phyloP scores from a whole-genome alignment of 2,329 filamentous ascomycete genomes.

The Phialocephala subalpina region DNA sequence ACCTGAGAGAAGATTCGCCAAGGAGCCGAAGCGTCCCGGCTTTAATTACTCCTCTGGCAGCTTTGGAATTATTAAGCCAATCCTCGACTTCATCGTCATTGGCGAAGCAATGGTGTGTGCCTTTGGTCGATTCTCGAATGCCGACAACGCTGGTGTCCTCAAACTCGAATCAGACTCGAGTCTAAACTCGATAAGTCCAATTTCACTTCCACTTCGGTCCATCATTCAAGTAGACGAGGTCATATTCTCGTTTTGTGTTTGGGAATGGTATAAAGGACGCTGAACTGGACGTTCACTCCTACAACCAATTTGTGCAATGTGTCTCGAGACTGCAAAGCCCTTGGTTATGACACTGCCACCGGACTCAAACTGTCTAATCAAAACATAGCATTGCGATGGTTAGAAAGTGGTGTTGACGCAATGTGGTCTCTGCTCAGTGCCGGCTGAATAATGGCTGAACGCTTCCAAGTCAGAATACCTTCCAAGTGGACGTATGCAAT shows the following conservation, averaged over 20 bases:
- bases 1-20: too few species aligned
- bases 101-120: conserved; percentile 68
- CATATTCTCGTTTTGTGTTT: conserved; percentile 88
- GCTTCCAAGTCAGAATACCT: conserved; percentile 11
- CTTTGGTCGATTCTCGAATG: conserved; percentile 73
- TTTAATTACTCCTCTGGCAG: conserved; percentile 41
- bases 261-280: conserved; percentile 88
- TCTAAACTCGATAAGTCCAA: too few species aligned
- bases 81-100: conserved; percentile 66
- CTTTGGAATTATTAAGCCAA: conserved; percentile 63
- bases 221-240: conserved; percentile 77
- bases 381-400: too few species aligned
- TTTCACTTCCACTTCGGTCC: conserved; percentile 52
- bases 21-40: conserved; percentile 23
- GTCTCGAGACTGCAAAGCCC: conserved; percentile 94
- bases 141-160: conserved; percentile 83
- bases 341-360: conserved; percentile 61
- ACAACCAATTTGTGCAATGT: conserved; percentile 85
- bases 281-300: conserved; percentile 87
- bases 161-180: too few species aligned
- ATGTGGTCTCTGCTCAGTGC: conserved; percentile 20
- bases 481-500: conserved; percentile 61
- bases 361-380: too few species aligned
- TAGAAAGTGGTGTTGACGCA: too few species aligned
- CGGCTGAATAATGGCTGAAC: conserved; percentile 28